These are phyloP conservation scores for Gardenia jasminoides DNA, from an alignment of 257 asterid species.

Conservation along the genomic window DNA sequence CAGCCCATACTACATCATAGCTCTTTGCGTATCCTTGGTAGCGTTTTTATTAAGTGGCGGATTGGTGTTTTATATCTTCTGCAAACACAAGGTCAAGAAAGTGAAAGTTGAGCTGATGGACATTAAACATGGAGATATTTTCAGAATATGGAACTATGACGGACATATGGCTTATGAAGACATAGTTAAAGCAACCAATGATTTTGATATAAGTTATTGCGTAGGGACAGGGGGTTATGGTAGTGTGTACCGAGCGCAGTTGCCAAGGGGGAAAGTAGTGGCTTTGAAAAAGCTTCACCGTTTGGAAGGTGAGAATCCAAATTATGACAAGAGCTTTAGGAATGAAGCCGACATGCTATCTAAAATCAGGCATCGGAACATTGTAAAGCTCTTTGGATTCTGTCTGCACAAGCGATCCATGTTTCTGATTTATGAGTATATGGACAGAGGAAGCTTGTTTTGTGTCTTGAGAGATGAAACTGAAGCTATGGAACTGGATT, in stretches of 20 bases:
- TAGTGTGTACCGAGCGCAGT: not conserved
- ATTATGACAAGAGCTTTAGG: not conserved
- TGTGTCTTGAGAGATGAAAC: not conserved
- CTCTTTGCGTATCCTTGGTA: accelerated
- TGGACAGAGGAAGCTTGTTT: constrained; percentile 14
- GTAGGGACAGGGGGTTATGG: constrained; percentile 11
- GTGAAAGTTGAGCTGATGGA: not conserved
- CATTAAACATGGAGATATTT: not conserved
- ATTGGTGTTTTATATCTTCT: not conserved
- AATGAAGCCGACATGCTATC: constrained; percentile 7
- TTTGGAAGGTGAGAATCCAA: constrained; percentile 1
- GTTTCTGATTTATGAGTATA: constrained; percentile 11
- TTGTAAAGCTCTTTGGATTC: not conserved
- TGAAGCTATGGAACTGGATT: constrained; percentile 3
- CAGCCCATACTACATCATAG: not conserved
- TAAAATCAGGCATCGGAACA: not conserved
- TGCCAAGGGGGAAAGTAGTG: constrained; percentile 4
- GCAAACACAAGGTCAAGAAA: not conserved
- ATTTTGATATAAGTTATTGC: constrained; percentile 8
- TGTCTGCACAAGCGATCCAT: not conserved
- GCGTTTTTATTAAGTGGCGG: too few relatives aligned
- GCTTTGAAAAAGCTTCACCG: constrained; percentile 6
- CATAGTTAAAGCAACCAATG: constrained; percentile 1
- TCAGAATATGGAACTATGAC: constrained; percentile 1
- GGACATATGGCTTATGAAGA: constrained; percentile 6